phyloP scores from a whole-genome alignment of 345 rosid species.

The Lepidium africanum region DNA sequence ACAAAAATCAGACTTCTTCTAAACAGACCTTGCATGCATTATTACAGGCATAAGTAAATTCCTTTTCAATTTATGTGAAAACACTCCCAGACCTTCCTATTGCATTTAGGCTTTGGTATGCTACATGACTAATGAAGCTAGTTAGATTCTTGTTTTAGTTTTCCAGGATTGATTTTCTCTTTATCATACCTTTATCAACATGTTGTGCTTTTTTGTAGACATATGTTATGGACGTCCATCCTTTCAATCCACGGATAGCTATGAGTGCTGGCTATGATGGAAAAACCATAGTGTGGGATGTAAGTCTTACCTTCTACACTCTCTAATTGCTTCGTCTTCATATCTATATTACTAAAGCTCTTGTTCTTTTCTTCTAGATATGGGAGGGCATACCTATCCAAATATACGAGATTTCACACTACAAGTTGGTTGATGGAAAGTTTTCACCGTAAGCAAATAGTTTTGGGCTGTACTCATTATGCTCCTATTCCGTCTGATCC shows the following conservation, averaged over 20 bases:
- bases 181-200: slow-evolving; percentile 3
- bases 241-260: slow-evolving; percentile 96
- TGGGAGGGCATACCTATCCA: slow-evolving; percentile 96
- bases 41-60: not conserved
- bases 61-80: not conserved
- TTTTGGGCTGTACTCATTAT: not conserved
- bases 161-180: not conserved
- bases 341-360: slow-evolving; percentile 10
- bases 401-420: slow-evolving; percentile 83
- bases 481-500: slow-evolving; percentile 4
- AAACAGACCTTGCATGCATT: not conserved
- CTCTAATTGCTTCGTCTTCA: slow-evolving; percentile 6
- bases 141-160: slow-evolving; percentile 4
- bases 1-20: not conserved
- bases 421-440: slow-evolving; percentile 98
- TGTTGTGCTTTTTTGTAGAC: slow-evolving; percentile 42
- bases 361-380: slow-evolving; percentile 46
- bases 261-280: slow-evolving; percentile 99
- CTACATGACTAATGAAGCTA: not conserved
- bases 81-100: not conserved
- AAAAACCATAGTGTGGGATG: slow-evolving; percentile 96
- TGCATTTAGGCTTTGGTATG: not conserved
- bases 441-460: slow-evolving; percentile 85
- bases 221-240: slow-evolving; percentile 96
- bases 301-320: slow-evolving; percentile 41